A percentile compares a stretch with the other conserved stretches of the same genome.
Evolutionary conservation across 2,329 filamentous ascomycete species (phyloP).

Genomic region (Microcera coccophila): DNA sequence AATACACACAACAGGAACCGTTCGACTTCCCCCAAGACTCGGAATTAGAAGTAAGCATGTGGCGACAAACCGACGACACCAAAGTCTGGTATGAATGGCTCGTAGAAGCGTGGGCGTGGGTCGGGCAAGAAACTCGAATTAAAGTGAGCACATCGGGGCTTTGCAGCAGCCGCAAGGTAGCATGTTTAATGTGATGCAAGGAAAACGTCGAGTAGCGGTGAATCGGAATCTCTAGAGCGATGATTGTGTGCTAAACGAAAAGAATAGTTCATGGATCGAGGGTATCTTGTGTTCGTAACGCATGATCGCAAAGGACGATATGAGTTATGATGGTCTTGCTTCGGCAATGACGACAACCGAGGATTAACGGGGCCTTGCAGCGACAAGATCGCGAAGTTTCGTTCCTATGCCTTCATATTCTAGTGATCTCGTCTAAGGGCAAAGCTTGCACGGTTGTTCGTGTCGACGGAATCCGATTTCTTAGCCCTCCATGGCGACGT

Average conservation of each 20-base stretch:
- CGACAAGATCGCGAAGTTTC: too few relatives aligned
- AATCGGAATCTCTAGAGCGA: neutral
- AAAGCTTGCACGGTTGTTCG: too few relatives aligned
- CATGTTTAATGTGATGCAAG: conserved; percentile 61
- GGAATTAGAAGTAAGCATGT: conserved; percentile 89
- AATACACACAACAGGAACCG: conserved; percentile 57
- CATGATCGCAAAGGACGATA: neutral
- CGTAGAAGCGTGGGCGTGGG: conserved; percentile 74
- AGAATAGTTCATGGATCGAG: neutral
- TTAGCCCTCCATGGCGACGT: conserved; percentile 57
- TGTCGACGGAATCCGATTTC: neutral
- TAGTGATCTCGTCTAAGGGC: too few relatives aligned
- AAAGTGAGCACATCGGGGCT: conserved; percentile 64
- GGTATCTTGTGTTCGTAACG: neutral
- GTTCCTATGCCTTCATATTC: too few relatives aligned
- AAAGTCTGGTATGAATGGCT: conserved; percentile 99
- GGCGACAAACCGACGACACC: conserved; percentile 89
- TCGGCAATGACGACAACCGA: too few relatives aligned
- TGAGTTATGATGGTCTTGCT: too few relatives aligned
- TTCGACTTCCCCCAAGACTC: conserved; percentile 80
- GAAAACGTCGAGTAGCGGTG: neutral
- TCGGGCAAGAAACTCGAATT: conserved; percentile 57
- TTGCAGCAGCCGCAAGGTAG: conserved; percentile 65
- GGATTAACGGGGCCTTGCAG: too few relatives aligned
- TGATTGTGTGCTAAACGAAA: neutral